Evolutionary conservation across 2,329 filamentous ascomycete genomes (phyloP), one percentile per base, ranked within the genome.

Genomic region (Dothideomycetes sp.): DNA sequence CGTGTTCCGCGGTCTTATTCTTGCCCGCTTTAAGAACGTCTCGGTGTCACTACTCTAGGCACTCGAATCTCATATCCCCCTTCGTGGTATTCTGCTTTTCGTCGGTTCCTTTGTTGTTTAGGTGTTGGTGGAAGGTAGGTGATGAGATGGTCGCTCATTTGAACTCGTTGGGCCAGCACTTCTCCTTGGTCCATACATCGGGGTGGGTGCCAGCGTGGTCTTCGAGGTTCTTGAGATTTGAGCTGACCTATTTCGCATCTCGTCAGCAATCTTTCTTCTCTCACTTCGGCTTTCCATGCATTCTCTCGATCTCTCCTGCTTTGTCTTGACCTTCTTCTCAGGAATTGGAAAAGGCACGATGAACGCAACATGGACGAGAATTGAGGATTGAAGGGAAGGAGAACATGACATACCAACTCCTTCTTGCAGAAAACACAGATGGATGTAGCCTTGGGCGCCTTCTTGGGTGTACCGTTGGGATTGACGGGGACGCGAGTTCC

Each of bases 111-210:
- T n/a, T n/a, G n/a, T n/a, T n/a, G n/a, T n/a, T n/a, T n/a, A n/a
- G n/a, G n/a, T n/a, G n/a, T n/a, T n/a, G n/a, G n/a, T n/a, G n/a
- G n/a, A n/a, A n/a, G n/a, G n/a, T n/a, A n/a, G 12, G 11, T n/a
- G 11, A n/a, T 10, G 5, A 4, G 13, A n/a, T n/a, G 16, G 15
- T n/a, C 9, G 34, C 17, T 41, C 16, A 41, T 24, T 37, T 36
- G 46, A 69, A 71, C 35, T 71, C 68, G 37, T 68, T 69, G 2
- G 71, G 71, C 65, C 68, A 75, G 61, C 71, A 75, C 63, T 74
- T 74, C 62, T 74, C 70, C 63, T 73, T 74, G 1, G 70, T 58
- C 71, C 71, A 74, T 46, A 67, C 67, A 18, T 64, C 57, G 47
- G 67, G 62, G 50, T 75, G 71, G 4, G 69, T 74, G 37, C 56